phyloP scores from a whole-genome alignment of 768 basidiomycete species.

The Phlegmacium glaucopus region DNA sequence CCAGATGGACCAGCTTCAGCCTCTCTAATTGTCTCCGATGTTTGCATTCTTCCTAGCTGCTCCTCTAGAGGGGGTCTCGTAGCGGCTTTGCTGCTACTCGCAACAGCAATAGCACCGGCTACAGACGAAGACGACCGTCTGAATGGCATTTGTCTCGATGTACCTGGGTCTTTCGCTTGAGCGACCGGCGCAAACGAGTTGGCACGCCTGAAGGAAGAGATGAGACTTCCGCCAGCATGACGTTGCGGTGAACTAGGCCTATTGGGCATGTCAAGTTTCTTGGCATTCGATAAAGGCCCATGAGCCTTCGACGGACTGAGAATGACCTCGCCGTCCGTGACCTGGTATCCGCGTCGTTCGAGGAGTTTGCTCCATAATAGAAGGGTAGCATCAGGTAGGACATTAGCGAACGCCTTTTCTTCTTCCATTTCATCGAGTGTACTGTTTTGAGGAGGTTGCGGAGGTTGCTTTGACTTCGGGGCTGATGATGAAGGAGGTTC shows the following conservation, averaged over 20 bases:
- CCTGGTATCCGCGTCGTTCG: constrained; percentile 61
- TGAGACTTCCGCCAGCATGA: constrained; percentile 32
- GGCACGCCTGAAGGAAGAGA: constrained; percentile 58
- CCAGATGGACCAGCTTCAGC: constrained; percentile 5
- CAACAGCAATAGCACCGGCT: background rate
- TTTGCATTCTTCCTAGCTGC: constrained; percentile 1
- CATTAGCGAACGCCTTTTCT: constrained; percentile 52
- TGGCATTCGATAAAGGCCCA: too few relatives aligned
- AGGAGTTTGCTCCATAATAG: constrained; percentile 73
- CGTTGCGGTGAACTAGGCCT: too few relatives aligned
- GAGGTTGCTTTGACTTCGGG: constrained; percentile 5
- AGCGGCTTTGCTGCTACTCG: background rate
- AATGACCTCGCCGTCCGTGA: constrained; percentile 54
- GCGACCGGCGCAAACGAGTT: constrained; percentile 59
- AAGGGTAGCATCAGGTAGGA: constrained; percentile 59
- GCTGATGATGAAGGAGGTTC: constrained; percentile 17
- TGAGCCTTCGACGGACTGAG: constrained; percentile 52
- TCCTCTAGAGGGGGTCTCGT: constrained; percentile 1
- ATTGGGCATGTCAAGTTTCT: too few relatives aligned
- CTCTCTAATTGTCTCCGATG: too few relatives aligned
- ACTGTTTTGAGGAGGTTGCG: constrained; percentile 12
- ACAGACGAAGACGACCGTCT: constrained; percentile 35
- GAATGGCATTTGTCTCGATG: constrained; percentile 40
- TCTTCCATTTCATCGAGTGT: constrained; percentile 45
- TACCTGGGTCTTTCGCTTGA: constrained; percentile 13